phyloP scores from a whole-genome alignment of 257 asterid genomes.

The Solanum sejunctum region DNA sequence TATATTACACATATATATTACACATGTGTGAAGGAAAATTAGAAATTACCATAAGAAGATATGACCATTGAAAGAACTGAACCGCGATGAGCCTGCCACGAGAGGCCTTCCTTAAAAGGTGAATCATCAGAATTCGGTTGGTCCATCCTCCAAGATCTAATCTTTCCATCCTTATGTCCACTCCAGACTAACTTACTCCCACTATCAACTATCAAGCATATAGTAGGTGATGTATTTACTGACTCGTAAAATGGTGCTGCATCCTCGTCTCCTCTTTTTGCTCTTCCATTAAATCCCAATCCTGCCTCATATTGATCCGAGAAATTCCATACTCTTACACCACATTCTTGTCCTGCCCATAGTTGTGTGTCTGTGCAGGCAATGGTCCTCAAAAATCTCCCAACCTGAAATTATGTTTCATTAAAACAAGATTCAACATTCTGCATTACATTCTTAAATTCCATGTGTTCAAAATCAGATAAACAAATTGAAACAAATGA shows the following conservation, averaged over 20 bases:
- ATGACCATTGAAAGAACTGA: slow-evolving; percentile 62
- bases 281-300: slow-evolving; percentile 46
- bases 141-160: slow-evolving; percentile 92
- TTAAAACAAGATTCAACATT: neutral
- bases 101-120: slow-evolving; percentile 68
- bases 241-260: slow-evolving; percentile 89
- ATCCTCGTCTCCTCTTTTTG: slow-evolving; percentile 86
- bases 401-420: slow-evolving; percentile 13
- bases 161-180: slow-evolving; percentile 91
- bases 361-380: slow-evolving; percentile 67
- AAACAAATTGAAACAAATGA: neutral
- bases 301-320: slow-evolving; percentile 69
- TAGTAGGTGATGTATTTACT: slow-evolving; percentile 48
- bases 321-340: slow-evolving; percentile 86
- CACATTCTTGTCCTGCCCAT: slow-evolving; percentile 95
- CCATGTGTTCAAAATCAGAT: neutral
- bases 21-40: neutral
- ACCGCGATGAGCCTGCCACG: slow-evolving; percentile 92
- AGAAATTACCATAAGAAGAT: slow-evolving; percentile 64
- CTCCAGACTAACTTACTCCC: slow-evolving; percentile 84
- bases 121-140: slow-evolving; percentile 42
- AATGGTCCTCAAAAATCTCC: slow-evolving; percentile 73
- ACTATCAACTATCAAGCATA: slow-evolving; percentile 62
- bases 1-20: neutral
- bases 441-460: too few species aligned